Percentiles rank a stretch among this genome's conserved stretches.
Evolutionary conservation across 2,329 filamentous ascomycete genomes (phyloP).

Genomic region (Fusarium cyanostomum): DNA sequence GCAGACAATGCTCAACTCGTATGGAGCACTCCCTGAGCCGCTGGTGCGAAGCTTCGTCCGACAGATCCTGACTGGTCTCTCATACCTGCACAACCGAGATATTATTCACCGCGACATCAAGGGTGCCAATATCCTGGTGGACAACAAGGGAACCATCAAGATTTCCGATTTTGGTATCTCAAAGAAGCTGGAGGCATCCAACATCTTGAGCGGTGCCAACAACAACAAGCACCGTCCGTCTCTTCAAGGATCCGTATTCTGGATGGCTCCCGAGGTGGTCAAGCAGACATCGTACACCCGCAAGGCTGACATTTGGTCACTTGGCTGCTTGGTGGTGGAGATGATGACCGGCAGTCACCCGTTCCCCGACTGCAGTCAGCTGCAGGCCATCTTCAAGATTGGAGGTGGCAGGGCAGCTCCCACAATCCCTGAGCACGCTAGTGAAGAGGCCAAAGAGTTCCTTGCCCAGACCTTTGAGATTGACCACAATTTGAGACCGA

Average conservation of each 20-base stretch:
- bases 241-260: slow-evolving; percentile 96
- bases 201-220: slow-evolving; percentile 75
- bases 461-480: slow-evolving; percentile 92
- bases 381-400: slow-evolving; percentile 99
- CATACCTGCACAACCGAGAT: slow-evolving; percentile 91
- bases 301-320: slow-evolving; percentile 98
- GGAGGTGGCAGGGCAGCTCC: slow-evolving; percentile 87
- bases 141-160: slow-evolving; percentile 99
- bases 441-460: slow-evolving; percentile 84
- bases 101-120: slow-evolving; percentile 99
- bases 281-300: slow-evolving; percentile 97
- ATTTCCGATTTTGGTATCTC: slow-evolving; percentile 99
- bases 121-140: slow-evolving; percentile 96
- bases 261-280: slow-evolving; percentile 99
- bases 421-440: slow-evolving; percentile 86
- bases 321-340: slow-evolving; percentile 96
- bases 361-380: slow-evolving; percentile 95
- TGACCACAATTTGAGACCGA: slow-evolving; percentile 91
- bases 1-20: slow-evolving; percentile 98
- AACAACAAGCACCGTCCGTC: slow-evolving; percentile 78
- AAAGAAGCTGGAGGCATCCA: slow-evolving; percentile 94
- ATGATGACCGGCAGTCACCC: slow-evolving; percentile 99
- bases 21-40: slow-evolving; percentile 92
- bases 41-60: slow-evolving; percentile 96
- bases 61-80: slow-evolving; percentile 91